Base-by-base conservation (phyloP, 345 rosid species). In the Boechera stricta region DNA sequence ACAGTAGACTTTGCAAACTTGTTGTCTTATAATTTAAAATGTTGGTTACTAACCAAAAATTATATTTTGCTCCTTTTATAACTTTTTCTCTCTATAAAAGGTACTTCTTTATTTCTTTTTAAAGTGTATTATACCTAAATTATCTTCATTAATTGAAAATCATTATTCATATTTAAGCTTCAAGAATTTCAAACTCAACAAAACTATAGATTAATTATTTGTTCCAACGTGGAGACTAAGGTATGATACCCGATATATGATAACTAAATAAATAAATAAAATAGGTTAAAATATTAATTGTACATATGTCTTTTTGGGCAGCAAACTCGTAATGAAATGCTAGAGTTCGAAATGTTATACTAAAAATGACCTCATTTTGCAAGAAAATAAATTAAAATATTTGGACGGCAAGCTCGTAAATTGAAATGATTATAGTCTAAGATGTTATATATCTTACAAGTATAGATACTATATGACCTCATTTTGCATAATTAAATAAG, bases 371-470 rank as follows among this genome's bases (percentile, higher is more conserved):
- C 60, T 35, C 71, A 67, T 21, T 33, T 35, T 54, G 59, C 31
- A 18, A 33, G 10, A 12, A 67, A 35, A 5, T 0, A 49, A 16
- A 18, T 9, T 47, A 31, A 10, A 48, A 49, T 36, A 52, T 53
- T 26, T 69, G 39, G 73, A 54, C 63, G 73, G 73, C 63, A 24
- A 69, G 49, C 61, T 38, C 52, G 10, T 67, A 67, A 66, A 48
- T 6, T 42, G 10, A 12, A 31, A 61, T 41, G 9, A n/a, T 62
- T 62, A 13, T 24, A 69, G 41, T 53, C 10, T n/a, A 12, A 55
- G 39, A 8, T 68, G 49, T 8, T 38, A 10, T 9, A 5, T 38
- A 26, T 35, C 53, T 42, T 32, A 35, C 33, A 29, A 28, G 5
- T 38, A 55, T 41, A 10, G 7, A 15, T 15, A 32, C 13, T 33